Evolutionary conservation across 768 basidiomycete genomes (phyloP), one percentile per base, ranked within the genome.

Genomic region (Chiua virens): DNA sequence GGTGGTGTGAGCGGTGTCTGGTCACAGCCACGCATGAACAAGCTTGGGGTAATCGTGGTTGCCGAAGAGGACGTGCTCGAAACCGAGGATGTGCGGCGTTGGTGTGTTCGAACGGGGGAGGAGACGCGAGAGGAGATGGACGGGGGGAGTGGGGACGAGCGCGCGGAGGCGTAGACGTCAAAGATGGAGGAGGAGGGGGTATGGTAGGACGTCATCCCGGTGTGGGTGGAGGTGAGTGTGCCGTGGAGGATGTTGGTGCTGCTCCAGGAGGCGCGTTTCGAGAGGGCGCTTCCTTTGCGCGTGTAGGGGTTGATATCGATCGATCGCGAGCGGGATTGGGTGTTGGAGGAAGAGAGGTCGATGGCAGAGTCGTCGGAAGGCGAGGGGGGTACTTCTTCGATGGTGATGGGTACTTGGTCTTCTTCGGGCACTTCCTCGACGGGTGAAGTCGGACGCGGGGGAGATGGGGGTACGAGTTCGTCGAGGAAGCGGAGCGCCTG

Each of bases 151-250:
- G 83, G 83, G 3, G 85, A 84, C 4, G 80, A 80, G 10, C 79
- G 77, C 4, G 86, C 85, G 8, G 84, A 81, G 18, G 80, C 75
- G 54, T 73, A 87, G 4, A 64, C 57, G 62, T 89, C 84, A 56
- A 81, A 86, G 38, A 89, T 54, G n/a, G 87, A 89, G 0, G 89
- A 91, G 0, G 85, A 81, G 8, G 90, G 88, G 0, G 90, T 92
- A 66, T 89, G 86, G 67, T 86, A 92, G 37, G 83, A 74, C 1
- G 85, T 82, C 4, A 81, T 62, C 2, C 77, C 76, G 0, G 85
- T 83, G 45, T 76, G 78, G 7, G 79, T 76, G 20, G 83, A 83
- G 34, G 79, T 75, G 54, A 83, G 66, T 2, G 85, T 86, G 28
- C 80, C 78, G 18, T 72, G 63, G 50, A 71, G 68, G 50, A 68